These are phyloP conservation scores for Kazachstania sp. DNA, from an alignment of 1,139 yeast genomes.

Conservation along the genomic window DNA sequence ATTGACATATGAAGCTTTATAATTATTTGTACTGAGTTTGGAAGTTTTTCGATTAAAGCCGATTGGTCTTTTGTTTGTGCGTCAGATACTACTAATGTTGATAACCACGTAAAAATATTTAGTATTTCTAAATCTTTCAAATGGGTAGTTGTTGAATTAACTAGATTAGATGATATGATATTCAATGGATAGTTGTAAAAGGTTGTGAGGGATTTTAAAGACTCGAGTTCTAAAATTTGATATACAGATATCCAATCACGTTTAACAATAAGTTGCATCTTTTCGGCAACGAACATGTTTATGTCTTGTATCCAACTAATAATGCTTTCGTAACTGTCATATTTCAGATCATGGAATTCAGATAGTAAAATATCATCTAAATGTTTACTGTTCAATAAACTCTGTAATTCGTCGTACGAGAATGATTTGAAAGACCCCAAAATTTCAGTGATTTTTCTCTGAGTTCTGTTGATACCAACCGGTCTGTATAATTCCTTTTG, in stretches of 20 bases:
- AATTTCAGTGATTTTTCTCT: conserved; percentile 16
- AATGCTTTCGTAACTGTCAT: conserved; percentile 25
- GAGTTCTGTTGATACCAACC: conserved; percentile 31
- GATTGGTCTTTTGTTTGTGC: conserved; percentile 33
- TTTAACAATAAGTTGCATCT: conserved; percentile 51
- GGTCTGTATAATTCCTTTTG: conserved; percentile 79
- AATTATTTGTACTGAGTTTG: conserved; percentile 60
- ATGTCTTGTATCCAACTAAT: conserved; percentile 45
- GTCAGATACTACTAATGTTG: conserved; percentile 38
- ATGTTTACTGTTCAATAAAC: conserved; percentile 9
- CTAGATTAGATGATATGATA: conserved; percentile 11
- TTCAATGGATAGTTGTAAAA: conserved; percentile 45
- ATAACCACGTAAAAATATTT: conserved; percentile 64
- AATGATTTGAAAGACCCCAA: conserved; percentile 14
- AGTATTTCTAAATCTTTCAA: conserved; percentile 51
- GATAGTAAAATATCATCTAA: conserved; percentile 16
- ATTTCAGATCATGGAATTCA: conserved; percentile 39
- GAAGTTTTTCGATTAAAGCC: conserved; percentile 48
- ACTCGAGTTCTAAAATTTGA: conserved; percentile 65
- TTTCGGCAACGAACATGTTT: conserved; percentile 53
- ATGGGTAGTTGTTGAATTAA: conserved; percentile 21
- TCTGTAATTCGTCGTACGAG: conserved; percentile 16
- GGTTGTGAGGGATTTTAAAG: conserved; percentile 43
- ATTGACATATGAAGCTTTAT: conserved; percentile 62
- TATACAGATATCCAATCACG: conserved; percentile 76